These are phyloP conservation scores for Lactifluus pinguis DNA, from an alignment of 768 basidiomycete genomes.

Conservation along the genomic window DNA sequence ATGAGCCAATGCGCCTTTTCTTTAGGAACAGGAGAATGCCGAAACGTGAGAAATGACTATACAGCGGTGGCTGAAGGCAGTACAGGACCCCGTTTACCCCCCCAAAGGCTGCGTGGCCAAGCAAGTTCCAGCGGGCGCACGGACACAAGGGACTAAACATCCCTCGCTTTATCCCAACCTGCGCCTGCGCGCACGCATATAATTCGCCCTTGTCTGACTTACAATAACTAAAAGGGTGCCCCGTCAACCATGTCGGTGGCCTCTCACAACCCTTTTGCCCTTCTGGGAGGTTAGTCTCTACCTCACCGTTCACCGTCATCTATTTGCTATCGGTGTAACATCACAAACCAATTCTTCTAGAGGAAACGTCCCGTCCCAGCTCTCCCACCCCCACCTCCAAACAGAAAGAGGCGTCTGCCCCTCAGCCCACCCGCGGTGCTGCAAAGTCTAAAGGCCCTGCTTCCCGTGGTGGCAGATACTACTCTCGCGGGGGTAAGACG, in stretches of 20 bases:
- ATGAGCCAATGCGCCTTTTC: background rate
- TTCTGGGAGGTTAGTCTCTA: conserved; percentile 59
- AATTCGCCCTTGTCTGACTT: conserved; percentile 17
- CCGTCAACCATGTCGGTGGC: conserved; percentile 86
- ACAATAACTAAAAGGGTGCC: conserved; percentile 36
- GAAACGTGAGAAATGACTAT: conserved; percentile 26
- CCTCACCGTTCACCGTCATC: background rate
- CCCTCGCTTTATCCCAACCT: conserved; percentile 1
- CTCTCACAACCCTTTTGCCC: conserved; percentile 76
- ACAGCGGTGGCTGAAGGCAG: conserved; percentile 22
- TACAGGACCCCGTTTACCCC: conserved; percentile 20
- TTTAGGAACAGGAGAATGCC: background rate
- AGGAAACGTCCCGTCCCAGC: conserved; percentile 39
- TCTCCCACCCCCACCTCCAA: conserved; percentile 33
- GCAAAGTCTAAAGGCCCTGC: conserved; percentile 53
- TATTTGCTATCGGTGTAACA: background rate
- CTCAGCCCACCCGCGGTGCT: conserved; percentile 31
- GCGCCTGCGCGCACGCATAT: background rate
- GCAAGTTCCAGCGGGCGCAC: background rate
- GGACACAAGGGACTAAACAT: background rate
- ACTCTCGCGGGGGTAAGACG: conserved; percentile 49
- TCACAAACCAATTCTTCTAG: conserved; percentile 25
- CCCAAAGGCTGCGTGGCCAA: background rate
- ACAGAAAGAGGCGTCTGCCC: conserved; percentile 24
- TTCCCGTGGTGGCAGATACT: conserved; percentile 62